A percentile compares a stretch with the other conserved stretches of the same genome.
These are phyloP conservation scores for Fusarium oligoseptatum DNA, from an alignment of 2,329 filamentous ascomycete species.

Conservation along the genomic window DNA sequence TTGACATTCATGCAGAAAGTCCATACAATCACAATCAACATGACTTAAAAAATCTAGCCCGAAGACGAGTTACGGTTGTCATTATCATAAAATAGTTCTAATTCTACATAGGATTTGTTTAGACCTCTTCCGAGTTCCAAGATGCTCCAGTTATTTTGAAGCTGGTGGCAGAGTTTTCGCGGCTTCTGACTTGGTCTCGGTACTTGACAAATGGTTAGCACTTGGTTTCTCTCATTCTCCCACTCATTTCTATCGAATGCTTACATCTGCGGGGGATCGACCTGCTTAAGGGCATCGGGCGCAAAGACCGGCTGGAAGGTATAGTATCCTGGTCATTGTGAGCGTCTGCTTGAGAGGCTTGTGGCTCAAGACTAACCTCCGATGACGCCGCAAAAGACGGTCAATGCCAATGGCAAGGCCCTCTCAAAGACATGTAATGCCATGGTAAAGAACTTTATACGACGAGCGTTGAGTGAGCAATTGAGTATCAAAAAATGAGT, in stretches of 20 bases:
- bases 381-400: conserved; percentile 54
- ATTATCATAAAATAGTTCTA: conserved; percentile 3
- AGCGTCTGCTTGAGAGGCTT: conserved; percentile 8
- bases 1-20: too few relatives aligned
- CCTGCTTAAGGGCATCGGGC: conserved; percentile 32
- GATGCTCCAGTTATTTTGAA: conserved; percentile 16
- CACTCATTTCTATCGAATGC: too few relatives aligned
- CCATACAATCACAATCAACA: too few relatives aligned
- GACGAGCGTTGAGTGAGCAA: not conserved
- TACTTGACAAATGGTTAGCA: conserved; percentile 16
- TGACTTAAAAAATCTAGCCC: not conserved
- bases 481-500: not conserved
- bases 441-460: not conserved
- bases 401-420: conserved; percentile 52
- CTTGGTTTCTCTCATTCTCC: too few relatives aligned
- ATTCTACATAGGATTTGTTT: not conserved
- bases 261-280: conserved; percentile 29
- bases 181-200: conserved; percentile 18
- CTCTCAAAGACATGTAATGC: conserved; percentile 53
- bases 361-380: conserved; percentile 48
- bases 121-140: not conserved
- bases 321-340: conserved; percentile 50
- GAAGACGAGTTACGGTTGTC: not conserved
- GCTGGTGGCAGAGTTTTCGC: conserved; percentile 22
- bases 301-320: conserved; percentile 54